Percentiles rank a stretch among this genome's conserved stretches.
Evolutionary conservation across 2,329 filamentous ascomycete species (phyloP).

Genomic region (Aaosphaeria pasadenensis): DNA sequence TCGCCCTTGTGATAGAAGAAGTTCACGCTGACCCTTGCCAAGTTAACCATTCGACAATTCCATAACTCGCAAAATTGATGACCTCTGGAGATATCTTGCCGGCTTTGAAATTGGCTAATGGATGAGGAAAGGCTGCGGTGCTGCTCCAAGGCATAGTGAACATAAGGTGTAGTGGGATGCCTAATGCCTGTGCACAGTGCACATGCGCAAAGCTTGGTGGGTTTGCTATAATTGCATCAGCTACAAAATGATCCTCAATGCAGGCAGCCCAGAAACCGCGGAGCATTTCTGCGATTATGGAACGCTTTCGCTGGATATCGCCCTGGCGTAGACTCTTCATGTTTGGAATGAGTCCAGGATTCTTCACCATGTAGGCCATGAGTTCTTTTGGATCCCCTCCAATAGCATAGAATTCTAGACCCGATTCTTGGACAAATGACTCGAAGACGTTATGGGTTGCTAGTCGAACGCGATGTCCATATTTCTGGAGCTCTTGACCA

Average conservation of each 20-base stretch:
- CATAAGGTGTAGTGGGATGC: slow-evolving; percentile 75
- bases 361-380: slow-evolving; percentile 53
- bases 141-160: slow-evolving; percentile 65
- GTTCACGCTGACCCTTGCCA: slow-evolving; percentile 40
- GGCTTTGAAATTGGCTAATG: slow-evolving; percentile 47
- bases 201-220: slow-evolving; percentile 72
- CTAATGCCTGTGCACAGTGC: slow-evolving; percentile 69
- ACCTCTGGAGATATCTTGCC: slow-evolving; percentile 29
- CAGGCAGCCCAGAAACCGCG: slow-evolving; percentile 26
- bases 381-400: slow-evolving; percentile 38
- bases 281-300: slow-evolving; percentile 26
- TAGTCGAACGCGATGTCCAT: slow-evolving; percentile 27
- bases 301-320: slow-evolving; percentile 31
- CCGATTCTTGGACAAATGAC: slow-evolving; percentile 14
- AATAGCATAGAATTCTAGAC: slow-evolving; percentile 35
- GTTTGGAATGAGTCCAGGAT: slow-evolving; percentile 39
- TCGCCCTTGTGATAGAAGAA: background rate
- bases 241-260: slow-evolving; percentile 58
- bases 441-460: slow-evolving; percentile 21
- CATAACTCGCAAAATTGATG: slow-evolving; percentile 47
- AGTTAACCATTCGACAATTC: slow-evolving; percentile 47
- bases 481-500: slow-evolving; percentile 4
- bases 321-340: slow-evolving; percentile 25
- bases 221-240: slow-evolving; percentile 71
- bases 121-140: slow-evolving; percentile 48